Evolutionary conservation across 345 rosid species (phyloP).

Genomic region (Eucalyptus paniculata): DNA sequence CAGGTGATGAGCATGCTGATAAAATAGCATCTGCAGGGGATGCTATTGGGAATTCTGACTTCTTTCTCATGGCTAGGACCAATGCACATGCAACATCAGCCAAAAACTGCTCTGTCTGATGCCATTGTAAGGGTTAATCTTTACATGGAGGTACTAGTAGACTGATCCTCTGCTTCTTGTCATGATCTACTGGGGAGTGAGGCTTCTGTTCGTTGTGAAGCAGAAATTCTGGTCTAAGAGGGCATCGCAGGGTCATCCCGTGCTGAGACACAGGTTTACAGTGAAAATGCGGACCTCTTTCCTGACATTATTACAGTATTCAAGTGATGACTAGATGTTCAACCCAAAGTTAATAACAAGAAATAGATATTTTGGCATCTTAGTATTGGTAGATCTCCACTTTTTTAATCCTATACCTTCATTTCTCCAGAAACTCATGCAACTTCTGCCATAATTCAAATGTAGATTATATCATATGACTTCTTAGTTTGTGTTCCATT

Average conservation of each 20-base stretch:
- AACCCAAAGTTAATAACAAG: not conserved
- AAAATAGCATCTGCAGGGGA: conserved; percentile 44
- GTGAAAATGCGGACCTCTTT: not conserved
- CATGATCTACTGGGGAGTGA: not conserved
- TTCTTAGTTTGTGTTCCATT: not conserved
- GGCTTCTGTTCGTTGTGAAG: not conserved
- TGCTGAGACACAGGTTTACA: not conserved
- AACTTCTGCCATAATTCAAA: not conserved
- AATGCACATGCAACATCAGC: conserved; percentile 39
- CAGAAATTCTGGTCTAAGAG: not conserved
- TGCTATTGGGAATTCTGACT: conserved; percentile 37
- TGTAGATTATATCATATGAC: not conserved
- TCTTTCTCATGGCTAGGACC: conserved; percentile 41
- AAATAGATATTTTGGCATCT: not conserved
- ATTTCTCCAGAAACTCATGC: not conserved
- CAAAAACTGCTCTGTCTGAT: conserved; percentile 21
- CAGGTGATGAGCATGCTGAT: conserved; percentile 45
- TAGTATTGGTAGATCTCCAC: not conserved
- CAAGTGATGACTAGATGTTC: not conserved
- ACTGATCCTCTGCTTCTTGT: not conserved
- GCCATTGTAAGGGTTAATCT: conserved; percentile 49
- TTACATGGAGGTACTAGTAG: conserved; percentile 22
- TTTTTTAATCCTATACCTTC: not conserved
- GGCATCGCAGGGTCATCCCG: not conserved
- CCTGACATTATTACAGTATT: not conserved